Base-by-base conservation (phyloP, 2,329 filamentous ascomycete species). In the Talaromyces sp. region DNA sequence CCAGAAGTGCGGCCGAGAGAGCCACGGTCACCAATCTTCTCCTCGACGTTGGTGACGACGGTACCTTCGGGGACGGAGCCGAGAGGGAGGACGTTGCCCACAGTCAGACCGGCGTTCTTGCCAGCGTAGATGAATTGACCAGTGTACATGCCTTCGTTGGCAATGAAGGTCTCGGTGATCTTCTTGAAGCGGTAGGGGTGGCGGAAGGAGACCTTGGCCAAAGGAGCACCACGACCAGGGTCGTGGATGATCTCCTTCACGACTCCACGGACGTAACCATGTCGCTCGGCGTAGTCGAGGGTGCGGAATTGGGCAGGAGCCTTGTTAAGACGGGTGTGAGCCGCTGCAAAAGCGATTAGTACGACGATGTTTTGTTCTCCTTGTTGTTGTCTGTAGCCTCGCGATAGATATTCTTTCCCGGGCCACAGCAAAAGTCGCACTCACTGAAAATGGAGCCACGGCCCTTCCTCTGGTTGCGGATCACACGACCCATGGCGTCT, bases 81-180 rank as follows among this genome's bases (percentile, higher is more conserved):
- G 72, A 99, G 88, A 69, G 95, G 95, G 67, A 99, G 91, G 78
- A 99, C 83, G 87, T 99, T 99, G 81, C 95, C 95, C 81, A 99
- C 89, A 76, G 90, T 98, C 77, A 99, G 87, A 70, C 89, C 85
- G 75, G 95, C 95, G 84, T 96, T 95, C 91, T 99, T 99, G 80
- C 95, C 95, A 78, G 93, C 95, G 84, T 99, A 99, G 89, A 99
- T 92, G 87, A 99, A 99, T 83, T 99, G 95, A 80, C 95, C 95
- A 71, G 95, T 97, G 91, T 98, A 99, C 93, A 98, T 97, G 85
- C 95, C 95, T 86, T 98, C 95, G 84, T 98, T 99, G 82, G 95
- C 95, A 78, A 99, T 99, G 89, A 99, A 97, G 73, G 95, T 99
- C 89, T 99, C 93, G 81, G 89, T 93, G 80, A 92, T 84, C 79